Conservation (phyloP, 495 filamentous ascomycete genomes). For the Hypoxylon rickii region DNA sequence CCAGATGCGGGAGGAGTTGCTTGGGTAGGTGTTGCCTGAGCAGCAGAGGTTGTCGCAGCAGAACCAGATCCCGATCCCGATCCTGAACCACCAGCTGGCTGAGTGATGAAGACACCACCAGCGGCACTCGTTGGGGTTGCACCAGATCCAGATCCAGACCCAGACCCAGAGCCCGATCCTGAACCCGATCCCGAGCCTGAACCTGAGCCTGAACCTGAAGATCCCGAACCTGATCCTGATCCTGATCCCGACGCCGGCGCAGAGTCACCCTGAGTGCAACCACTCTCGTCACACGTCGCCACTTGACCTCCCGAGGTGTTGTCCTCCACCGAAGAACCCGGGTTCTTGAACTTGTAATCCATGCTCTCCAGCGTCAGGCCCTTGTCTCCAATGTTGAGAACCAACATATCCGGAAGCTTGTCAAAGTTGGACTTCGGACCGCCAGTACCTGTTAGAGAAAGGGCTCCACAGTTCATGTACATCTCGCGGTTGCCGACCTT, state of each 20-base stretch:
- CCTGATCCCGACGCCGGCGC: constrained; percentile 24
- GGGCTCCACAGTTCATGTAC: constrained; percentile 92
- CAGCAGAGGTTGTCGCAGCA: not conserved
- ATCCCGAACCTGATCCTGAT: constrained; percentile 26
- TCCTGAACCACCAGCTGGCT: not conserved
- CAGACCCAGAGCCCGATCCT: constrained; percentile 23
- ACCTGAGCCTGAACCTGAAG: constrained; percentile 27
- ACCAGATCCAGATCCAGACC: not conserved
- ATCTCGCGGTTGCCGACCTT: constrained; percentile 85
- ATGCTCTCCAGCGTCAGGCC: constrained; percentile 55
- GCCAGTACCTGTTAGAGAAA: constrained; percentile 63
- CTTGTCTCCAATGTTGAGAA: constrained; percentile 69
- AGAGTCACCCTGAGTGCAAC: constrained; percentile 18
- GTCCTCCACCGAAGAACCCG: constrained; percentile 58
- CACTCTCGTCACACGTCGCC: constrained; percentile 28
- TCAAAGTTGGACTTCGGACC: constrained; percentile 55
- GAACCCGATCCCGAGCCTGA: constrained; percentile 17
- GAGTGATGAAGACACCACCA: constrained; percentile 35
- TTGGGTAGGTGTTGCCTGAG: constrained; percentile 16
- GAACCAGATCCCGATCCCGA: not conserved
- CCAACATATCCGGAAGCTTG: constrained; percentile 76
- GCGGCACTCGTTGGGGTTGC: not conserved
- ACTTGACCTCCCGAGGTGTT: constrained; percentile 32
- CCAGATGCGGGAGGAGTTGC: constrained; percentile 17
- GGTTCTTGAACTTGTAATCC: constrained; percentile 58